Evolutionary conservation across 1,284 basidiomycete species (phyloP).

Genomic region (Peniophora sp.): DNA sequence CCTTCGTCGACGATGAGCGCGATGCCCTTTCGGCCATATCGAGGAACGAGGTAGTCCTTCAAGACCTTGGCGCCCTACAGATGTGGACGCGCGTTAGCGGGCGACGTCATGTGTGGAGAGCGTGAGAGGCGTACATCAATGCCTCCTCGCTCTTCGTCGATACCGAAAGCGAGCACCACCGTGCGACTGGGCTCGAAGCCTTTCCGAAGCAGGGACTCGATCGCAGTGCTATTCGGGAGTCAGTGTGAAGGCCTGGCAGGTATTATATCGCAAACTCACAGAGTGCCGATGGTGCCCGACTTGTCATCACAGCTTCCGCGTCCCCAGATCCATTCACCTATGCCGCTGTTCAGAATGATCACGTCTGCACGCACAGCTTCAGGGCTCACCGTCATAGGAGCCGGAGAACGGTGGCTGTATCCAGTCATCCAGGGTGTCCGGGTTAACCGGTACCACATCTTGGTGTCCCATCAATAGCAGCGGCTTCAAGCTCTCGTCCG

Average conservation of each 20-base stretch:
- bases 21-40: constrained; percentile 53
- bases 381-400: constrained; percentile 27
- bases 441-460: constrained; percentile 31
- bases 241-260: constrained; percentile 1
- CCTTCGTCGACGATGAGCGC: constrained; percentile 58
- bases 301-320: constrained; percentile 45
- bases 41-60: constrained; percentile 35
- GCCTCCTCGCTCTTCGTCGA: constrained; percentile 58
- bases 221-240: constrained; percentile 27
- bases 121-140: constrained; percentile 27
- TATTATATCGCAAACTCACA: too few species aligned
- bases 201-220: constrained; percentile 38
- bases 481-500: constrained; percentile 54
- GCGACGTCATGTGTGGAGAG: background rate
- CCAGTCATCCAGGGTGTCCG: constrained; percentile 30
- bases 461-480: constrained; percentile 65
- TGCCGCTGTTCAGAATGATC: constrained; percentile 1
- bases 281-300: constrained; percentile 36
- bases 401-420: constrained; percentile 36
- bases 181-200: constrained; percentile 38
- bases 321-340: constrained; percentile 39
- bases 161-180: constrained; percentile 52
- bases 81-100: too few species aligned
- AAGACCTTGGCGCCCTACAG: constrained; percentile 47
- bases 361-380: too few species aligned